Evolutionary conservation across 2,329 filamentous ascomycete genomes (phyloP).

Genomic region (Paecilomyces niveus): DNA sequence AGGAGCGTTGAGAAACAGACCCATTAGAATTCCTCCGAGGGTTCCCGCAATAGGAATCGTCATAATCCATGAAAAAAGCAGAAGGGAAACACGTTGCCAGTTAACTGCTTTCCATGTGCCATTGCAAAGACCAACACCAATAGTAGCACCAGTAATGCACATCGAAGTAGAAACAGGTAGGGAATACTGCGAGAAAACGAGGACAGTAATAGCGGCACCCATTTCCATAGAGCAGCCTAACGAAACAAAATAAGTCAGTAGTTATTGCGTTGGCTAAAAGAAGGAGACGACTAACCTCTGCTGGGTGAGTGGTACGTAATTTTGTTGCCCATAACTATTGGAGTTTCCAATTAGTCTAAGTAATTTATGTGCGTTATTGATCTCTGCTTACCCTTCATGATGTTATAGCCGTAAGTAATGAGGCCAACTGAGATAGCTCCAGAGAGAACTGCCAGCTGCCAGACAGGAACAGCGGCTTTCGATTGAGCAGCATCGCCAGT

Average conservation of each 20-base stretch:
- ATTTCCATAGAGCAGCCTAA: slow-evolving; percentile 65
- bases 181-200: slow-evolving; percentile 67
- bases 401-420: slow-evolving; percentile 73
- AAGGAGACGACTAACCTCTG: slow-evolving; percentile 27
- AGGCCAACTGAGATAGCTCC: slow-evolving; percentile 59
- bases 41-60: slow-evolving; percentile 58
- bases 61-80: slow-evolving; percentile 61
- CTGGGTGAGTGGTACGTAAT: slow-evolving; percentile 62
- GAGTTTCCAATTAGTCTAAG: too few species aligned
- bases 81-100: slow-evolving; percentile 63
- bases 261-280: neutral
- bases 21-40: slow-evolving; percentile 49
- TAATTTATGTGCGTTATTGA: too few species aligned
- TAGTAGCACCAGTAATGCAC: slow-evolving; percentile 75
- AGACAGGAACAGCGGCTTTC: slow-evolving; percentile 62
- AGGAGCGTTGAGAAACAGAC: slow-evolving; percentile 51
- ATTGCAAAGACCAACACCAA: slow-evolving; percentile 72
- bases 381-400: slow-evolving; percentile 61
- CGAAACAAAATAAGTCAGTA: slow-evolving; percentile 5
- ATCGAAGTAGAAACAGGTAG: slow-evolving; percentile 70
- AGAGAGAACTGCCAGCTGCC: slow-evolving; percentile 67
- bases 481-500: slow-evolving; percentile 54
- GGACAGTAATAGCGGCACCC: slow-evolving; percentile 68
- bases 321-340: slow-evolving; percentile 61
- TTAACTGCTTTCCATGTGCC: slow-evolving; percentile 66